Evolutionary conservation across 176 grass and related monocot genomes (phyloP).

Genomic region (Luzula sylvatica): DNA sequence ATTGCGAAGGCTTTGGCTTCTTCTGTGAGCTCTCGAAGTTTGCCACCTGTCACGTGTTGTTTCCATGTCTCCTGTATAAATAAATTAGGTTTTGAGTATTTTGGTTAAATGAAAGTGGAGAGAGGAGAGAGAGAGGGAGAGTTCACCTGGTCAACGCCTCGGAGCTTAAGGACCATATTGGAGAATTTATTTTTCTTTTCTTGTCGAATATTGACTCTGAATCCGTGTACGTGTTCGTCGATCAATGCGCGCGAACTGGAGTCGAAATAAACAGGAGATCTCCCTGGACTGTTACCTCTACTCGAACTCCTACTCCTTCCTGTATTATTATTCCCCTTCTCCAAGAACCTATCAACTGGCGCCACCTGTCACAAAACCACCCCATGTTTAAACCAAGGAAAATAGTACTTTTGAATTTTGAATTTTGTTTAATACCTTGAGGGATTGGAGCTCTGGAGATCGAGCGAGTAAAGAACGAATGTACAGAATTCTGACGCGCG

Average conservation of each 20-base stretch:
- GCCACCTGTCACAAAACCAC: constrained; percentile 50
- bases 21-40: constrained; percentile 93
- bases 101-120: background rate
- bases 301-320: constrained; percentile 93
- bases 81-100: background rate
- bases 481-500: constrained; percentile 96
- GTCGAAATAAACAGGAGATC: constrained; percentile 68
- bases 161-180: constrained; percentile 83
- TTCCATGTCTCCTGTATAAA: constrained; percentile 81
- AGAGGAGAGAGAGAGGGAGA: background rate
- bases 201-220: constrained; percentile 85
- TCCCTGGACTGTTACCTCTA: constrained; percentile 79
- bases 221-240: constrained; percentile 83
- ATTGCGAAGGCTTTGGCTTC: constrained; percentile 90
- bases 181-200: constrained; percentile 98
- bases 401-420: background rate
- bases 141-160: constrained; percentile 89
- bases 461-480: constrained; percentile 94
- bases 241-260: constrained; percentile 44
- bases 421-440: constrained; percentile 45
- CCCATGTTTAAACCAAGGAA: constrained; percentile 14
- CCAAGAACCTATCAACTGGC: constrained; percentile 83
- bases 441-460: constrained; percentile 96
- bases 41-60: constrained; percentile 90
- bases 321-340: constrained; percentile 77